Percentiles rank a stretch among this genome's conserved stretches.
phyloP scores from a whole-genome alignment of 441 rosid genomes.

The Aquilaria agallochum region DNA sequence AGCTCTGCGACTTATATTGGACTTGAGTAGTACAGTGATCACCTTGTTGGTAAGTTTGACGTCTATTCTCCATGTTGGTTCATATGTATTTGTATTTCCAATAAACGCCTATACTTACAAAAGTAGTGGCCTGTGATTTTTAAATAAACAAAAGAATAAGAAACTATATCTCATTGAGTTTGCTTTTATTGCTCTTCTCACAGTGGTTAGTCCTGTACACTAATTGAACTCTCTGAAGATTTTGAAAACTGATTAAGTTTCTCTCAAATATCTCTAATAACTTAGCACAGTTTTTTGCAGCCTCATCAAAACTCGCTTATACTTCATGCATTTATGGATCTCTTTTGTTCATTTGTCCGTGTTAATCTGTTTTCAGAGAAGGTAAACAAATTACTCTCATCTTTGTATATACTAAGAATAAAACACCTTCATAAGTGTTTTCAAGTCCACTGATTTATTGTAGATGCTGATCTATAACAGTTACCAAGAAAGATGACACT shows the following conservation, averaged over 20 bases:
- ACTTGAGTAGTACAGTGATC: conserved; percentile 96
- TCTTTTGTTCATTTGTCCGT: conserved; percentile 92
- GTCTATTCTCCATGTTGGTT: conserved; percentile 19
- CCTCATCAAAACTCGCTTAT: conserved; percentile 99
- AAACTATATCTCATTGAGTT: too few relatives aligned
- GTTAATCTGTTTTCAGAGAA: conserved; percentile 95
- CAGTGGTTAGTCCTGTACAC: background rate
- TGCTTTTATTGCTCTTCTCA: too few relatives aligned
- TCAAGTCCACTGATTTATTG: conserved; percentile 17
- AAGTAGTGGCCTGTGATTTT: too few relatives aligned
- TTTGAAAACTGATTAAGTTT: conserved; percentile 11
- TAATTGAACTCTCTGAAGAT: background rate
- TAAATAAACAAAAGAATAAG: too few relatives aligned
- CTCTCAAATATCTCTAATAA: conserved; percentile 54
- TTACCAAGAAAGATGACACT: conserved; percentile 98
- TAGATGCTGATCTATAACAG: conserved; percentile 41
- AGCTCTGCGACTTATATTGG: conserved; percentile 94
- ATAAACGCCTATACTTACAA: too few relatives aligned
- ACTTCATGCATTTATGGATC: conserved; percentile 97
- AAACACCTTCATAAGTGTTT: conserved; percentile 5
- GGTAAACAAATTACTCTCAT: conserved; percentile 39
- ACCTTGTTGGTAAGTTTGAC: conserved; percentile 87
- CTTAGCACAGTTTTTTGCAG: conserved; percentile 80
- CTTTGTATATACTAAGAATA: conserved; percentile 4
- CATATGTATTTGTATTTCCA: too few relatives aligned